Evolutionary conservation across 1,284 basidiomycete species (phyloP).

Genomic region (Ustilago lituana): DNA sequence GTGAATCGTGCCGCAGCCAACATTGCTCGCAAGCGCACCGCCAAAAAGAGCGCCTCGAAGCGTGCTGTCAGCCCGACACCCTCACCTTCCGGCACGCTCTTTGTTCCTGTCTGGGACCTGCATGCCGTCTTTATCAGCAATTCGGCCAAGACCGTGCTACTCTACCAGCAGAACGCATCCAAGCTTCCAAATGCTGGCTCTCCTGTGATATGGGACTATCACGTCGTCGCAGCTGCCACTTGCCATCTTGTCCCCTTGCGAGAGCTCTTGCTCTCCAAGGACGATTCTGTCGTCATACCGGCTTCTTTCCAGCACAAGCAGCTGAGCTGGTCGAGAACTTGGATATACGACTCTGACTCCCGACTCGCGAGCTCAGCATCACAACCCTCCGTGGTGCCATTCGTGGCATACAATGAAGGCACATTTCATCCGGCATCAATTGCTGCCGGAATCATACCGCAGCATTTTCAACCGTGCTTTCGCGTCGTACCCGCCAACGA

Average conservation of each 20-base stretch:
- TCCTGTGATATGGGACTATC: constrained; percentile 59
- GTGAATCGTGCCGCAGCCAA: constrained; percentile 10
- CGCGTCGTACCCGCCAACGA: constrained; percentile 19
- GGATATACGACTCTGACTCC: constrained; percentile 56
- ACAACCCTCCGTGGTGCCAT: neutral
- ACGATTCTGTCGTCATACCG: neutral
- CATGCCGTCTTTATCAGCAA: constrained; percentile 51
- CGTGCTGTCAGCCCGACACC: neutral
- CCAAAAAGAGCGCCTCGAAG: neutral
- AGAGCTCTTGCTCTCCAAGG: neutral
- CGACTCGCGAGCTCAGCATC: constrained; percentile 2
- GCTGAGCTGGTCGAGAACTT: constrained; percentile 5
- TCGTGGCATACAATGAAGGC: constrained; percentile 9
- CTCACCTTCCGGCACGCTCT: neutral
- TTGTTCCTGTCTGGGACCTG: constrained; percentile 35
- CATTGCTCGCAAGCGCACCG: constrained; percentile 1
- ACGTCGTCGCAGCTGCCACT: constrained; percentile 43
- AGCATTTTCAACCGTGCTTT: constrained; percentile 22
- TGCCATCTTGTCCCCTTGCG: constrained; percentile 12
- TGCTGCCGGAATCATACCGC: neutral
- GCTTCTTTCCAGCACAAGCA: neutral
- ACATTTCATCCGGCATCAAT: constrained; percentile 15
- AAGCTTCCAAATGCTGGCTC: constrained; percentile 16
- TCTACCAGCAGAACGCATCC: constrained; percentile 47
- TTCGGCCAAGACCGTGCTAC: constrained; percentile 18